These are phyloP conservation scores for Gymnopus androsaceus DNA, from an alignment of 1,284 basidiomycete species.

Conservation along the genomic window DNA sequence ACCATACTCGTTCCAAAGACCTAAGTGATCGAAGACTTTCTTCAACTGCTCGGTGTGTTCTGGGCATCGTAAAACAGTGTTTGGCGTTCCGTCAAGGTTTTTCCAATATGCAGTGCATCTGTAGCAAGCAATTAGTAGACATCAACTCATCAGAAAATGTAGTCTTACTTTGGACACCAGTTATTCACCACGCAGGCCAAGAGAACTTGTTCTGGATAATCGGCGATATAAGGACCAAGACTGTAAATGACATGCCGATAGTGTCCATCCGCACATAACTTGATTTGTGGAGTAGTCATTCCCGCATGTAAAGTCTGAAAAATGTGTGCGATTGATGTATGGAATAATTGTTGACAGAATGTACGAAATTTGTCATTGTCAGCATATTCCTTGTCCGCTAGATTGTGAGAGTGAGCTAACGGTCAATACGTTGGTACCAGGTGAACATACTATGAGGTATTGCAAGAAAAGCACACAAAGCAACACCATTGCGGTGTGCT, in stretches of 20 bases:
- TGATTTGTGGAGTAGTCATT: constrained; percentile 18
- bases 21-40: too few species aligned
- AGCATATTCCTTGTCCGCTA: constrained; percentile 23
- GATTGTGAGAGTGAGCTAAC: not conserved
- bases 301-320: constrained; percentile 12
- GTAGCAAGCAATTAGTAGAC: not conserved
- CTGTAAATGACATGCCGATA: constrained; percentile 20
- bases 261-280: constrained; percentile 20
- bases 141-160: constrained; percentile 15
- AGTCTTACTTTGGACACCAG: constrained; percentile 23
- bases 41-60: too few species aligned
- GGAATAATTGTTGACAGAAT: constrained; percentile 21
- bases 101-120: constrained; percentile 14
- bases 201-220: constrained; percentile 23
- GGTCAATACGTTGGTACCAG: not conserved
- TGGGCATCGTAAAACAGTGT: too few species aligned
- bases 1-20: constrained; percentile 15
- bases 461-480: constrained; percentile 27
- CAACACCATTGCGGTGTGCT: constrained; percentile 24
- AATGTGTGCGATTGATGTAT: constrained; percentile 17
- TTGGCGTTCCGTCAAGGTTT: constrained; percentile 10
- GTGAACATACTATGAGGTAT: constrained; percentile 27
- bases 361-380: constrained; percentile 23
- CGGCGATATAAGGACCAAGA: constrained; percentile 20
- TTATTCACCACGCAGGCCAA: constrained; percentile 19